These are phyloP conservation scores for Cercospora brassicicola DNA, from an alignment of 2,329 filamentous ascomycete species.

Conservation along the genomic window DNA sequence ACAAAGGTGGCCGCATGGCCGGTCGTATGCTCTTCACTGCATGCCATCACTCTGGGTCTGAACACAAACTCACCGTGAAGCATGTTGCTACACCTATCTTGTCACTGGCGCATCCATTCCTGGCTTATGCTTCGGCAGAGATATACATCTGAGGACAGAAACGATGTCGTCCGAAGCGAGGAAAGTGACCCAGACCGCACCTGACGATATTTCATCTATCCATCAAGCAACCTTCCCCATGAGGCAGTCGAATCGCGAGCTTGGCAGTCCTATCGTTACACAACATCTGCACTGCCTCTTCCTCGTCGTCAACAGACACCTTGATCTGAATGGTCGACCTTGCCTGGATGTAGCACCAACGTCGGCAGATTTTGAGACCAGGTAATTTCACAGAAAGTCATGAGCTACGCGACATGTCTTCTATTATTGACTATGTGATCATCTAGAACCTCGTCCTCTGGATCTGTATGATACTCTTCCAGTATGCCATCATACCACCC, in stretches of 20 bases:
- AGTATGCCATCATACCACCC: conserved; percentile 30
- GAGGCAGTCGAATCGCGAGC: not conserved
- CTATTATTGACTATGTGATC: not conserved
- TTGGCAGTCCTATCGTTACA: not conserved
- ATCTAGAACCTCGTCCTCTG: not conserved
- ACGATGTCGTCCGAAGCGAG: not conserved
- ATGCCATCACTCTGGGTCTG: not conserved
- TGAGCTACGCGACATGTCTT: not conserved
- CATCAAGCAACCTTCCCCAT: not conserved
- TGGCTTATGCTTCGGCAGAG: not conserved
- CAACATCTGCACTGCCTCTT: not conserved
- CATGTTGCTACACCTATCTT: not conserved
- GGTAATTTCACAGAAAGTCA: not conserved
- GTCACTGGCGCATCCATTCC: not conserved
- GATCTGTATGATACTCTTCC: conserved; percentile 19
- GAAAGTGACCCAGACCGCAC: not conserved
- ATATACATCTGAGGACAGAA: not conserved
- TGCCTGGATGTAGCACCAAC: not conserved
- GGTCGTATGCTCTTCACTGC: not conserved
- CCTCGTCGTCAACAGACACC: not conserved
- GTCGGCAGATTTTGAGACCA: not conserved
- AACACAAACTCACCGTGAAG: too few relatives aligned
- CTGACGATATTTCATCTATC: not conserved
- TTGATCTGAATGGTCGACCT: not conserved
- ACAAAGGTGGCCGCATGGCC: not conserved